Base-by-base conservation (phyloP, 2,329 filamentous ascomycete genomes). In the Fusarium luffae region DNA sequence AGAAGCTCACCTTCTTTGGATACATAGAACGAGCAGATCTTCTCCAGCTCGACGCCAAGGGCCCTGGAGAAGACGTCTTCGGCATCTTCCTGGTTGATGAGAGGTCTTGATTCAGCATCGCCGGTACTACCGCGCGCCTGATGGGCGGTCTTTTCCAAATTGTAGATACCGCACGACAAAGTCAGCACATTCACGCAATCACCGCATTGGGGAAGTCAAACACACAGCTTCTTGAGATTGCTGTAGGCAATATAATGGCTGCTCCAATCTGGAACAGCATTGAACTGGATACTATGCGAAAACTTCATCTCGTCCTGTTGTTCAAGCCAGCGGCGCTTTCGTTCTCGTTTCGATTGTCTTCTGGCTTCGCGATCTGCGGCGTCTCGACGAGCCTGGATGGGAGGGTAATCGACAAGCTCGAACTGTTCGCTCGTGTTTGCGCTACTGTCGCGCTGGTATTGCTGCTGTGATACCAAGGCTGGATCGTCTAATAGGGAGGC, bases 251-350 rank as follows among this genome's bases (percentile, higher is more conserved):
- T 97, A 82, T 99, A 99, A 81, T 98, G 90, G 76, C 91, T 94
- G 84, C 93, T 98, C 96, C 96, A 99, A 82, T 99, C 96, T n/a
- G 96, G 96, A 75, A 99, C 96, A 69, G 96, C 94, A 84, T 99
- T 99, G 84, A 99, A 99, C 85, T 99, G 96, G 75, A 99, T 91
- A 82, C 95, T 98, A 81, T 99, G 96, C 19, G 95, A 98, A 86
- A 99, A 99, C 90, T 98, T 98, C 96, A 99, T 99, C 78, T 93
- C 93, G 89, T 92, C 90, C 72, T 85, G 88, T 74, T 90, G 85
- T 74, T 92, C 88, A 75, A 94, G 89, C 85, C 88, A 88, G 77
- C 84, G 84, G 79, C 89, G 86, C 84, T 94, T 94, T 79, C 86
- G 84, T 72, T 82, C 81, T 76, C 85, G 82, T 79, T 87, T 90